Evolutionary conservation across 345 rosid genomes (phyloP).

Genomic region (Camelina laxa): DNA sequence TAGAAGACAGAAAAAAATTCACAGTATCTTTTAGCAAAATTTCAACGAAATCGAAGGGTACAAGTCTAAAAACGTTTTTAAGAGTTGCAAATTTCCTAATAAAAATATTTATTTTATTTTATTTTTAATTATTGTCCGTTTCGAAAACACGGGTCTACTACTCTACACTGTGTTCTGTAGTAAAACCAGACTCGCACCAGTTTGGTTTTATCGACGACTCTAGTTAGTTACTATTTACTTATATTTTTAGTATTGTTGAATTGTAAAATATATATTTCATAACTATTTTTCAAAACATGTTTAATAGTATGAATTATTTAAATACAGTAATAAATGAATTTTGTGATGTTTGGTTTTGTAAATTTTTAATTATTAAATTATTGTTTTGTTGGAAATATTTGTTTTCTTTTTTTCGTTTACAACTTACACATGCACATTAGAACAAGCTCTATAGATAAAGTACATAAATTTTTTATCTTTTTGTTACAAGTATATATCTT

Average conservation of each 20-base stretch:
- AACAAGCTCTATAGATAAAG: neutral
- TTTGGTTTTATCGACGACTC: neutral
- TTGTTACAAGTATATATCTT: slow-evolving; percentile 7
- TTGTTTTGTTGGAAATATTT: neutral
- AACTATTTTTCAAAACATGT: neutral
- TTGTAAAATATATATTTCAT: neutral
- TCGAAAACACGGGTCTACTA: neutral
- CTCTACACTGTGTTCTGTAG: neutral
- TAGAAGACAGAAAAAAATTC: slow-evolving; percentile 7
- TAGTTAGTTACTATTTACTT: no score
- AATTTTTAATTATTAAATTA: neutral
- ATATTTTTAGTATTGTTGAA: neutral
- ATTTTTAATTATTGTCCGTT: neutral
- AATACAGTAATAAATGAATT: neutral
- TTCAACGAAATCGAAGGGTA: slow-evolving; percentile 24
- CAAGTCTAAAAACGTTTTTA: slow-evolving; percentile 5
- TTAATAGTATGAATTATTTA: neutral
- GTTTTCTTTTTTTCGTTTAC: neutral
- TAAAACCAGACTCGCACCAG: slow-evolving; percentile 17
- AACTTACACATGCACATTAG: neutral
- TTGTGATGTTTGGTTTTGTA: neutral
- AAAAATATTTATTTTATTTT: no score
- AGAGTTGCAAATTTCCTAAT: neutral
- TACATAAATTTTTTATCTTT: slow-evolving; percentile 1
- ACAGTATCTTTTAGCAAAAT: neutral